phyloP scores from a whole-genome alignment of 1,139 yeast genomes.

The Hemisphaericaspora subhashii region DNA sequence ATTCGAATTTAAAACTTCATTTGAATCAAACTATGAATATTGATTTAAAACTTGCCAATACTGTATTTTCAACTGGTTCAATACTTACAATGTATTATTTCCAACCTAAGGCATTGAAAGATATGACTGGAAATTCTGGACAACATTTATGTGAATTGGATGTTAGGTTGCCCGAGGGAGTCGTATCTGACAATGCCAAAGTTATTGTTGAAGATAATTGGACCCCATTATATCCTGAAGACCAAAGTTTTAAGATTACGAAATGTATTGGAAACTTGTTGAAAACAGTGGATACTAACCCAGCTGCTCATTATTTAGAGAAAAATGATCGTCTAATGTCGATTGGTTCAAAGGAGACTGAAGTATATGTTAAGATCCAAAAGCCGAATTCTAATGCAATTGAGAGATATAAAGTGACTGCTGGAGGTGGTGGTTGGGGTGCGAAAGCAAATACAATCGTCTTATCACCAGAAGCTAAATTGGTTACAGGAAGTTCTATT shows the following conservation, averaged over 20 bases:
- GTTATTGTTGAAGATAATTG: conserved; percentile 28
- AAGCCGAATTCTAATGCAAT: conserved; percentile 17
- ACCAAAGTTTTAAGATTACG: conserved; percentile 35
- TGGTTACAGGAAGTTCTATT: conserved; percentile 44
- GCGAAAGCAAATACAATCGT: conserved; percentile 60
- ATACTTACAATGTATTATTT: conserved; percentile 41
- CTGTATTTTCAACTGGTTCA: conserved; percentile 39
- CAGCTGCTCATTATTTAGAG: conserved; percentile 56
- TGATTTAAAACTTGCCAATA: conserved; percentile 37
- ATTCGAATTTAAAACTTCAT: conserved; percentile 24
- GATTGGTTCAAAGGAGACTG: conserved; percentile 46
- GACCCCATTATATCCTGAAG: conserved; percentile 28
- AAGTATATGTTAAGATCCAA: conserved; percentile 44
- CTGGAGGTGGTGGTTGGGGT: conserved; percentile 72
- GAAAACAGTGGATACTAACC: conserved; percentile 44
- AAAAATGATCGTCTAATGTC: conserved; percentile 39
- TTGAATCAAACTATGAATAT: conserved; percentile 19
- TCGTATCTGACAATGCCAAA: conserved; percentile 19
- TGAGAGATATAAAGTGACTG: conserved; percentile 49
- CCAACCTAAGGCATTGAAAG: conserved; percentile 17
- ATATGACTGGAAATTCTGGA: conserved; percentile 22
- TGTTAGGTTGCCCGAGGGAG: conserved; percentile 24
- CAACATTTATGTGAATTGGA: conserved; percentile 31
- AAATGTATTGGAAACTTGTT: conserved; percentile 51
- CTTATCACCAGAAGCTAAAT: conserved; percentile 54